Base-by-base conservation (phyloP, 306 rosid species). In the Lupinus albus region DNA sequence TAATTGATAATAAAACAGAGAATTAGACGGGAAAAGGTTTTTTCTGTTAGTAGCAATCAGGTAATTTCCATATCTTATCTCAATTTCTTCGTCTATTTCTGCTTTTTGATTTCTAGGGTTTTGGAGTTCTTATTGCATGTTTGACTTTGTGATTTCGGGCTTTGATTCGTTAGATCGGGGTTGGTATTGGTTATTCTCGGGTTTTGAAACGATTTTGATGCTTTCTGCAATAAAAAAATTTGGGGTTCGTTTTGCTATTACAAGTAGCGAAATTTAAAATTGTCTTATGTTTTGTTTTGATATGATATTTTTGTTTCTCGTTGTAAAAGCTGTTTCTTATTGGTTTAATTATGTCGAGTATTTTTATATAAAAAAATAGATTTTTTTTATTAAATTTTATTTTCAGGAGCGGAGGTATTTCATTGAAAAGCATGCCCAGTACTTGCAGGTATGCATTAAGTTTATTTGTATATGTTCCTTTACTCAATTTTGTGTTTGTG, bases 341-440 rank as follows among this genome's bases (percentile, higher is more conserved):
- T 56, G 15, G 54, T 18, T 76, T 39, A 4, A 14, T 30, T 48
- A 14, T 46, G 51, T 11, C 1, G 8, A 7, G 42, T 8, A 36
- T 1, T 33, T 33, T 28, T 1, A 28, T 2, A 28, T 1, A 33
- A 33, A 33, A 33, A 33, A 5, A 8, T 33, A 33, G 38, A 21
- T 28, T 58, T 77, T 68, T 60, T 20, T 61, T 64, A 68, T 65
- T 59, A 66, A 73, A 63, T 74, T 63, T 46, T 15, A 44, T 72
- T 33, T 55, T 69, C 78, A 76, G 84, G 78, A 64, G 71, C 57
- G 56, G 76, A 49, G 80, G 75, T 65, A 72, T 72, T 74, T 71
- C 71, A 25, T 2, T 25, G 30, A 25, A 57, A 65, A 68, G 76
- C 64, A 77, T 75, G 77, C 75, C 65, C 82, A 77, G 68, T 49